Base-by-base conservation (phyloP, 2,329 filamentous ascomycete genomes). In the Ophiocordyceps unilateralis region DNA sequence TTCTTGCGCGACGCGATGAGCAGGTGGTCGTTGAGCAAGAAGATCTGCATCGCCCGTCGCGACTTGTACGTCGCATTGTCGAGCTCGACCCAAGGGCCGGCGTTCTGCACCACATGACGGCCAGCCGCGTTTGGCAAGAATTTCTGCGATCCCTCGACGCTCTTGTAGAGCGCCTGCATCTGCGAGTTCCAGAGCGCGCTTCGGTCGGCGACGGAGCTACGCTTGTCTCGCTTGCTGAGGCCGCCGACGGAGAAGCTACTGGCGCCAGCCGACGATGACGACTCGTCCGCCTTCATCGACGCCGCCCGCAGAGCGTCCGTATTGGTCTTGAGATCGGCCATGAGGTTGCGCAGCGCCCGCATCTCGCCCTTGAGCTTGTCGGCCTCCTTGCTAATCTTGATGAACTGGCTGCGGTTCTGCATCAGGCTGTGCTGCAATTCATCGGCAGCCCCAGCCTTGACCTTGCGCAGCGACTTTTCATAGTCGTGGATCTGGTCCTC, bases 51-150 rank as follows among this genome's bases (percentile, higher is more conserved):
- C 23, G 87, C 80, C 37, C 91, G 72, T 49, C 83, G 73, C 4
- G 89, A 85, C 61, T 94, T 95, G 78, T 93, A 96, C 0, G 91
- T 98, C 11, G 91, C 91, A 49, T 91, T 93, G 62, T 98, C 93
- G 47, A 98, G 69, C 64, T 98, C 89, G 46, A 96, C 83, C 91
- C 91, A 98, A 40, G 82, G 76, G 1, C 85, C 83, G 4, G 87
- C 93, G 59, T 96, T 89, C 58, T 93, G 80, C 2, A 96, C 77
- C 39, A 98, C 87, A 58, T 95, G 93, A 34, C 91, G 80, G n/a
- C 88, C 89, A 19, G 83, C 78, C 19, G 87, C 74, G 43, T 88
- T 91, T 14, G 91, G 91, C 11, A 98, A 67, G 55, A 93, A 98
- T 59, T 96, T 96, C 55, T 98, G 91, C 10, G 88, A 94, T 1